Evolutionary conservation across 2,329 filamentous ascomycete species (phyloP), one percentile per base, ranked within the genome.

Genomic region (Gnomoniopsis sp.): DNA sequence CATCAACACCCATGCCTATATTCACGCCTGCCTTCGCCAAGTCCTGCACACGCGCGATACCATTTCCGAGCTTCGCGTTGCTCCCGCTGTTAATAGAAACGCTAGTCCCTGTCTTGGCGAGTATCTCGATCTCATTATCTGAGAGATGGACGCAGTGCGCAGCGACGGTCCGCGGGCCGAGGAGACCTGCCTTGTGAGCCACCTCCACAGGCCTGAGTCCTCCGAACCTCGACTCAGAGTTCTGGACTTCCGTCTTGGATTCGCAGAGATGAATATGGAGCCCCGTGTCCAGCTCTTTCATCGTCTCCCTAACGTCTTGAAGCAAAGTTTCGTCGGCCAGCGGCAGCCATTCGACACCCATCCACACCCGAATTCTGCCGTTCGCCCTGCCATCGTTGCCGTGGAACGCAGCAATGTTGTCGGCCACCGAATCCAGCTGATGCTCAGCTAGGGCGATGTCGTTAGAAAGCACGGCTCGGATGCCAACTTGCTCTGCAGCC

Each of bases 51-150:
- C 62, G 53, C 11, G 58, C 55, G 7, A 66, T 55, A 6, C 66
- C 66, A 47, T 65, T 67, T 0, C 65, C 65, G 1, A 67, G 59
- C 61, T 67, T 66, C 7, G 66, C 65, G 46, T 67, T 67, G 3
- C 59, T 63, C 1, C 66, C 66, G 0, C 64, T 59, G 30, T 67
- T 66, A 33, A 63, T 59, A 11, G 61, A 64, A 7, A 65, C 50
- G 15, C 56, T 59, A 2, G 65, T 66, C 10, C 65, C 64, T 12
- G 65, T 65, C 50, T 60, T 53, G 2, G 63, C 63, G 2, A 66
- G 57, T 0, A 65, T 34, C 12, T 48, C 46, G n/a, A 66, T 63
- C 38, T 66, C 65, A n/a, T 57, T 49, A 21, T 64, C 63, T 8
- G 64, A 59, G 17, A 65, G 47, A 51, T 66, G 65, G 4, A 65